Percentiles rank a stretch among this genome's conserved stretches.
phyloP scores from a whole-genome alignment of 1,139 yeast species.

The Starmera stellimalicola region DNA sequence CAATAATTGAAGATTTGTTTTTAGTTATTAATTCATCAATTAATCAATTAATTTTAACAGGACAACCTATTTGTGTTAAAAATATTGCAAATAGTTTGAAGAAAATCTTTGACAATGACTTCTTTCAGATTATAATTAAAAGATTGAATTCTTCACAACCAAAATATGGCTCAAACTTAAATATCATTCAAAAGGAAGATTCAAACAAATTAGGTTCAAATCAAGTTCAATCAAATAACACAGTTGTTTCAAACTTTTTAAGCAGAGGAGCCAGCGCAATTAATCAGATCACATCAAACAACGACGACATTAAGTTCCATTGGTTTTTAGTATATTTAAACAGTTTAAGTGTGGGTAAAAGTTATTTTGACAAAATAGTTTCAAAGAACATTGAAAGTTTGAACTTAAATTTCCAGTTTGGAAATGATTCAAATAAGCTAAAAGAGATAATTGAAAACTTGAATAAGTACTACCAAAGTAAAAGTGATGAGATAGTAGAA shows the following conservation, averaged over 20 bases:
- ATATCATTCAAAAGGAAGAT: conserved; percentile 7
- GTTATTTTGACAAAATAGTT: conserved; percentile 42
- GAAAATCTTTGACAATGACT: conserved; percentile 37
- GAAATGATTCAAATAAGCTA: conserved; percentile 38
- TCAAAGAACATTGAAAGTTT: conserved; percentile 29
- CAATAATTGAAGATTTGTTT: conserved; percentile 80
- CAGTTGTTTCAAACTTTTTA: conserved; percentile 16
- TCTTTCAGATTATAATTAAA: conserved; percentile 36
- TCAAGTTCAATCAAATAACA: conserved; percentile 7
- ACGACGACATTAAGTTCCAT: conserved; percentile 34
- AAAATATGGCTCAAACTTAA: conserved; percentile 29
- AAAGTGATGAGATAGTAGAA: conserved; percentile 37
- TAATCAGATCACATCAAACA: conserved; percentile 18
- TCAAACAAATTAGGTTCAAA: conserved; percentile 4
- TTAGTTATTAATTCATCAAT: conserved; percentile 62
- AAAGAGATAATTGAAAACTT: conserved; percentile 29
- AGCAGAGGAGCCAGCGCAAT: conserved; percentile 21
- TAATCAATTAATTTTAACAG: conserved; percentile 50
- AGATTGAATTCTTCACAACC: conserved; percentile 51
- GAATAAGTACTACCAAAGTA: conserved; percentile 24
- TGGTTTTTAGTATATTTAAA: conserved; percentile 49
- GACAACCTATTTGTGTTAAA: conserved; percentile 45
- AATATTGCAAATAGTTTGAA: conserved; percentile 36
- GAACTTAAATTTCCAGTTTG: conserved; percentile 43
- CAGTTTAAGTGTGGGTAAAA: conserved; percentile 49